Percentiles rank a stretch among this genome's conserved stretches.
These are phyloP conservation scores for Ceratobasidium sp. DNA, from an alignment of 1,284 basidiomycete genomes.

Conservation along the genomic window DNA sequence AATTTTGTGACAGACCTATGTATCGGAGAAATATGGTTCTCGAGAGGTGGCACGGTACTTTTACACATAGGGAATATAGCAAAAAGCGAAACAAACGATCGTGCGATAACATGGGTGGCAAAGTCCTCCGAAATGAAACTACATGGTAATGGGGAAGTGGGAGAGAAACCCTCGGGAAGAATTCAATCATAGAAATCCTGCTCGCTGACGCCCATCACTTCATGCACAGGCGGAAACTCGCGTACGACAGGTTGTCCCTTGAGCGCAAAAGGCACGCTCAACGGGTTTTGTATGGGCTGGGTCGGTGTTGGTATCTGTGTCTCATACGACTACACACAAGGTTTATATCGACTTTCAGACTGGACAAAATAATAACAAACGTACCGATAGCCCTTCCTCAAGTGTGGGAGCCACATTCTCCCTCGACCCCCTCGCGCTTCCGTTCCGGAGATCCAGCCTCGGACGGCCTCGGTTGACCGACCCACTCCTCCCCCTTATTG, in stretches of 20 bases:
- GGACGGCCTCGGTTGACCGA: conserved; percentile 39
- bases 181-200: conserved; percentile 39
- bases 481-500: conserved; percentile 40
- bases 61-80: conserved; percentile 37
- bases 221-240: conserved; percentile 42
- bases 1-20: conserved; percentile 25
- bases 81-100: conserved; percentile 32
- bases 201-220: conserved; percentile 41
- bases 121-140: conserved; percentile 44
- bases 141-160: conserved; percentile 28
- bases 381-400: conserved; percentile 35
- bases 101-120: conserved; percentile 41
- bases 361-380: conserved; percentile 2
- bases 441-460: conserved; percentile 37
- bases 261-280: conserved; percentile 27
- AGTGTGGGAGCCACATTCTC: conserved; percentile 26
- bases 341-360: conserved; percentile 15
- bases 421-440: conserved; percentile 30
- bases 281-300: conserved; percentile 42
- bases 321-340: conserved; percentile 34
- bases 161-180: conserved; percentile 12
- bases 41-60: conserved; percentile 33
- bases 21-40: conserved; percentile 42
- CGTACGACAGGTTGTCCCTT: conserved; percentile 39
- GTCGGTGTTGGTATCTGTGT: conserved; percentile 35